Base-by-base conservation (phyloP, 2,329 filamentous ascomycete species). In the Chaetomiaceae sp. region DNA sequence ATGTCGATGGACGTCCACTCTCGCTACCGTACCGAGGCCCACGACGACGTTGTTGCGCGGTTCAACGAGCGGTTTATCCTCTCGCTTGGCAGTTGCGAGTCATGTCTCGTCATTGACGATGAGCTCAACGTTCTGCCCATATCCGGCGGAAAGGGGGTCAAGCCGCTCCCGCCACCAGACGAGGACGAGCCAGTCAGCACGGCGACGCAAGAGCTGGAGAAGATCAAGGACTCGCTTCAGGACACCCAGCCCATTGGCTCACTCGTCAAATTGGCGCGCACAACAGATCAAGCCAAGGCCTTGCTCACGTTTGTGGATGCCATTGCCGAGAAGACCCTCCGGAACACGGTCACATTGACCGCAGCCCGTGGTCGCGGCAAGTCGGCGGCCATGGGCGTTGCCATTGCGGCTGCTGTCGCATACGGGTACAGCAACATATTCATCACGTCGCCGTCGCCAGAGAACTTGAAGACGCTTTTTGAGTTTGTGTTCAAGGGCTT, bases 391-490 rank as follows among this genome's bases (percentile, higher is more conserved):
- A 78, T 98, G 60, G 93, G 93, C 68, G 84, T 98, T 42, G 89
- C 93, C 3, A 86, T 98, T 35, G 93, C 93, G 3, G 89, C 93
- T 3, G 94, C 94, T 1, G 79, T 98, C 36, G 91, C 93, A 1
- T 87, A 97, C 62, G 93, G 93, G 20, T 98, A 98, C 68, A 95
- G 89, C 72, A 98, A 98, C 66, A 95, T 98, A 60, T 98, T 98
- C 69, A 95, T 98, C 63, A 98, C 93, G 1, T 97, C 91, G 1
- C 91, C 91, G 0, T 96, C 88, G 51, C 93, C 93, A 0, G 94
- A 98, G 69, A 98, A 98, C 68, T 75, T 98, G 75, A 98, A 97
- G 71, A 98, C 93, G 0, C 74, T 98, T 7, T 98, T 98, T 63
- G 90, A 98, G 60, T 98, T 98, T 60, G 80, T 98, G 15, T 96